A percentile compares a stretch with the other conserved stretches of the same genome.
phyloP scores from a whole-genome alignment of 164 flowering plant species.

The Malania oleifera region DNA sequence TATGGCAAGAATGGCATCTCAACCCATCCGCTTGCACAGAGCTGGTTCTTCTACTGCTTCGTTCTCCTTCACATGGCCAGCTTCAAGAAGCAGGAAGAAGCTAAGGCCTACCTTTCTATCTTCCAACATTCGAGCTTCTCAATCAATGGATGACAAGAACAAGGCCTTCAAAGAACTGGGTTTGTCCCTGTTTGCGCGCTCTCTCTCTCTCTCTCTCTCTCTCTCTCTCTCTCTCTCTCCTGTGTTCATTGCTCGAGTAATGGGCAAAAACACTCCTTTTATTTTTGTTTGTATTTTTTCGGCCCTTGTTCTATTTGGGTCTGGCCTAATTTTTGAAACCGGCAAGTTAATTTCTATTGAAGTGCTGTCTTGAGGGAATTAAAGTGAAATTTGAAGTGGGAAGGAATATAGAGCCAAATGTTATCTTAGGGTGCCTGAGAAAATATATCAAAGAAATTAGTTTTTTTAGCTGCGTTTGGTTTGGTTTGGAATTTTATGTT shows the following conservation, averaged over 20 bases:
- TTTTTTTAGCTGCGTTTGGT: background rate
- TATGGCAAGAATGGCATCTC: slow-evolving; percentile 28
- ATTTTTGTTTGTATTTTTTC: background rate
- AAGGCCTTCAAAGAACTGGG: slow-evolving; percentile 67
- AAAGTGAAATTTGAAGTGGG: background rate
- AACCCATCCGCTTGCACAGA: slow-evolving; percentile 14
- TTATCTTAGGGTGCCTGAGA: too few relatives aligned
- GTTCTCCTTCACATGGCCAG: slow-evolving; percentile 13
- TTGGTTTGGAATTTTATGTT: too few relatives aligned
- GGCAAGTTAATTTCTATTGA: background rate
- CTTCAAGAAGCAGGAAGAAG: slow-evolving; percentile 8
- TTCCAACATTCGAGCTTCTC: slow-evolving; percentile 49
- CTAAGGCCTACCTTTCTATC: slow-evolving; percentile 3
- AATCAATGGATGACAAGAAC: slow-evolving; percentile 43
- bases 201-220: slow-evolving; percentile 3
- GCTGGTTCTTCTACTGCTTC: slow-evolving; percentile 12
- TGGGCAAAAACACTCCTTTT: background rate
- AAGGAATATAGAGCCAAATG: background rate
- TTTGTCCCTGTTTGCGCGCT: slow-evolving; percentile 18
- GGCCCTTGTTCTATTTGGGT: background rate
- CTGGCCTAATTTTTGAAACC: background rate
- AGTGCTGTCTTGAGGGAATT: background rate
- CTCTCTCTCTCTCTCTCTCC: background rate
- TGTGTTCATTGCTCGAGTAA: too few relatives aligned
- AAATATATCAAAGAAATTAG: background rate